Evolutionary conservation across 768 basidiomycete species (phyloP), one percentile per base, ranked within the genome.

Genomic region (Stropharia rugosoannulata): DNA sequence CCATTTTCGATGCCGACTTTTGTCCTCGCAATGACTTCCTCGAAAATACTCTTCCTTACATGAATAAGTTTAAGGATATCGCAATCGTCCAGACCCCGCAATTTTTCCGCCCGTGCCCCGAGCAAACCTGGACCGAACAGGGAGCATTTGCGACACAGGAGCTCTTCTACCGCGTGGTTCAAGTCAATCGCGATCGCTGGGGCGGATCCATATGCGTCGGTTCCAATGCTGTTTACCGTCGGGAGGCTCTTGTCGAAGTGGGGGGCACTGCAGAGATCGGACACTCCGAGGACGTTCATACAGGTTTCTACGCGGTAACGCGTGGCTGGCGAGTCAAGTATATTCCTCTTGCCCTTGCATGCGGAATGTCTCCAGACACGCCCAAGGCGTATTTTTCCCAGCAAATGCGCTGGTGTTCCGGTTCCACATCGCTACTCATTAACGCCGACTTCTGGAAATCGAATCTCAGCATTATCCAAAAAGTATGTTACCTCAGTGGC

Each of bases 11-110:
- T 53, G 64, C 68, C 16, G 65, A 69, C 40, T 68, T 68, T 51
- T 69, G 68, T 44, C 68, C 68, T 16, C 63, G 68, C 12, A 43
- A 50, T n/a, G 68, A 67, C 40, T 66, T 68, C 55, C 35, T 68
- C 36, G 56, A 58, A 43, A 64, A 66, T 32, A 58, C 62, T 27
- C 56, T 69, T 10, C 66, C 66, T 1, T 60, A 65, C 50, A 66
- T 68, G 63, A 62, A 65, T 36, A 49, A 56, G 22, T 45, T 65
- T 41, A 47, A 59, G 1, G 60, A 69, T 18, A 59, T 65, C 32
- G 65, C 66, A 16, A 69, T 69, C 25, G 61, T 68, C 10, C 66
- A 69, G 53, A 63, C 66, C 7, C 68, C 68, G 5, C 68, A 69
- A 44, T 69, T 62, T 57, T 69, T 69, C 61, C 65, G 65, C 13